Percentiles rank a stretch among this genome's conserved stretches.
phyloP scores from a whole-genome alignment of 2,329 filamentous ascomycete genomes.

The Hypoxylon sp. region DNA sequence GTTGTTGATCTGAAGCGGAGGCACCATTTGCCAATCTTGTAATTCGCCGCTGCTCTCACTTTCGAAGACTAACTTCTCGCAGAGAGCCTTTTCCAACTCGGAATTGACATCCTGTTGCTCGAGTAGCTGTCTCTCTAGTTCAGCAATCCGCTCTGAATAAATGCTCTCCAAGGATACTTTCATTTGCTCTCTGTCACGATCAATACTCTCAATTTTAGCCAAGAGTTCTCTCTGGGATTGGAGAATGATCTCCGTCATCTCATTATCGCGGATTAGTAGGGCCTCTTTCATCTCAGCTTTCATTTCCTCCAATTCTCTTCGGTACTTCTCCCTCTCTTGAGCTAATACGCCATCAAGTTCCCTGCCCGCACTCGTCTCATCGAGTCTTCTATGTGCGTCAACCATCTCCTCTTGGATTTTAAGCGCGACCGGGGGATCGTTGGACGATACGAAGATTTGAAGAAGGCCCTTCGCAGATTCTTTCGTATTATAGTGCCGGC shows the following conservation, averaged over 20 bases:
- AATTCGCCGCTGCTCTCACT: no score
- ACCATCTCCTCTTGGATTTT: constrained; percentile 77
- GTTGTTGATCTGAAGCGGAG: background rate
- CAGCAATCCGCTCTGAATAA: constrained; percentile 12
- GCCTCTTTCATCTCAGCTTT: constrained; percentile 29
- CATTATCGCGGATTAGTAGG: background rate
- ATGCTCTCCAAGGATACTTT: constrained; percentile 16
- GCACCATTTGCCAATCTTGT: background rate
- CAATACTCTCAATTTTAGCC: constrained; percentile 6
- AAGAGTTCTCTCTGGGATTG: constrained; percentile 1
- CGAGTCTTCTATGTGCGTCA: constrained; percentile 69
- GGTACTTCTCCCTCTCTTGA: constrained; percentile 67
- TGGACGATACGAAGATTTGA: constrained; percentile 51
- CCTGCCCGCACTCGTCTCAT: constrained; percentile 61
- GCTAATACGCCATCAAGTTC: constrained; percentile 71
- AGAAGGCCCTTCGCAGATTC: constrained; percentile 71
- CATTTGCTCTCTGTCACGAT: constrained; percentile 13
- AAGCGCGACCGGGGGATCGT: constrained; percentile 51
- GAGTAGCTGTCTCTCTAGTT: constrained; percentile 4
- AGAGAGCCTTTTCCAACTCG: background rate
- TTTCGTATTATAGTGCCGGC: constrained; percentile 39
- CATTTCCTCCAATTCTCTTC: constrained; percentile 70
- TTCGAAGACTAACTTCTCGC: constrained; percentile 5
- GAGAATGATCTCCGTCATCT: constrained; percentile 1
- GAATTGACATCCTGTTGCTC: background rate